Conservation (phyloP, 768 basidiomycete genomes). For the Thelephora ganbajun region DNA sequence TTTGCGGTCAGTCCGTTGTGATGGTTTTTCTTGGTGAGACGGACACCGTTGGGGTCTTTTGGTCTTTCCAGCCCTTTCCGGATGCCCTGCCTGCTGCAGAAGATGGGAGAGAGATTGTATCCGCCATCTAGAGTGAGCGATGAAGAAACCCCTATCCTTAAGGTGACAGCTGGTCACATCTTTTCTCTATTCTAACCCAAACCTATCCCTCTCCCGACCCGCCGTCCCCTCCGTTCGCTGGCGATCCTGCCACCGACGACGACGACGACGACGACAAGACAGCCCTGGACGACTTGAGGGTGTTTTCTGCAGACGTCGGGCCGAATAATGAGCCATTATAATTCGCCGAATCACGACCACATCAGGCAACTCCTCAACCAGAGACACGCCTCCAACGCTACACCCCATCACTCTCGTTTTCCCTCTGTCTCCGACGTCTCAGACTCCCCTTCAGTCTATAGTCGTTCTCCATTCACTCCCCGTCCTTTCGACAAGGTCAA, state of each 20-base stretch:
- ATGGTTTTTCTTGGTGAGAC: constrained; percentile 29
- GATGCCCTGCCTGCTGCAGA: constrained; percentile 55
- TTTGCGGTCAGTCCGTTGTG: constrained; percentile 20
- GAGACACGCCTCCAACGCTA: constrained; percentile 31
- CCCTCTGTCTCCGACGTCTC: constrained; percentile 43
- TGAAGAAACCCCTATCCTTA: neutral
- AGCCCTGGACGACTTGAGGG: constrained; percentile 9
- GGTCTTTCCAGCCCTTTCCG: constrained; percentile 31
- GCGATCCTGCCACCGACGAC: constrained; percentile 4
- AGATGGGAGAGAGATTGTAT: constrained; percentile 27
- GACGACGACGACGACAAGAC: constrained; percentile 4
- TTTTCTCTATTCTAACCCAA: constrained; percentile 1
- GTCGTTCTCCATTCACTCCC: constrained; percentile 44
- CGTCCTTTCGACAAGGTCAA: constrained; percentile 21
- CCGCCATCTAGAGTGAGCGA: neutral
- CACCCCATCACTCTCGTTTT: constrained; percentile 27
- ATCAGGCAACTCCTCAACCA: constrained; percentile 39
- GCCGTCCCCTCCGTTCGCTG: constrained; percentile 8
- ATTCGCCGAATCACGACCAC: constrained; percentile 31
- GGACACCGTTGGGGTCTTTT: constrained; percentile 37
- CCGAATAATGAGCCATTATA: constrained; percentile 18
- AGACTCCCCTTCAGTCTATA: constrained; percentile 62
- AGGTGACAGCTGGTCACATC: neutral
- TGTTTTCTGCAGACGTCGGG: constrained; percentile 19
- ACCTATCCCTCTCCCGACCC: constrained; percentile 7